Conservation (phyloP, 2,329 filamentous ascomycete species). For the Cordyceps tenuipes region DNA sequence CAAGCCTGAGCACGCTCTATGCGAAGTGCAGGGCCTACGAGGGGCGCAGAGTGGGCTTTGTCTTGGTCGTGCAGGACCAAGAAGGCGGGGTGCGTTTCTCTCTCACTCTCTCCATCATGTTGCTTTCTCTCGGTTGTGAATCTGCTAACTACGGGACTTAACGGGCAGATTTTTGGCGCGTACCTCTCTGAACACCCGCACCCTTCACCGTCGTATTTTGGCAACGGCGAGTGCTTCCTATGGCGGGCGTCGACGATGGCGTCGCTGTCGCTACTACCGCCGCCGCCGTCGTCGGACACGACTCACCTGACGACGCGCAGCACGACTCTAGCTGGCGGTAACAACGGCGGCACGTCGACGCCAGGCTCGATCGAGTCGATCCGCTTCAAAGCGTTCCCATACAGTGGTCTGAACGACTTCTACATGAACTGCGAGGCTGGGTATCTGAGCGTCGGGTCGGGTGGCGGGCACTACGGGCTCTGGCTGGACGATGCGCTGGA, state of each 20-base stretch:
- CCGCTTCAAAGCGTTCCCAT: slow-evolving; percentile 94
- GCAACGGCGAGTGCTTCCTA: slow-evolving; percentile 87
- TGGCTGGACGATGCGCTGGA: slow-evolving; percentile 87
- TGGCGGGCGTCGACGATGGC: slow-evolving; percentile 53
- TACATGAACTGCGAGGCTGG: slow-evolving; percentile 85
- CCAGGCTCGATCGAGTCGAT: slow-evolving; percentile 51
- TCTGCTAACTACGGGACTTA: neutral
- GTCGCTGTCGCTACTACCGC: slow-evolving; percentile 42
- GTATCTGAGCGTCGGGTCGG: slow-evolving; percentile 80
- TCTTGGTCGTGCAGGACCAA: slow-evolving; percentile 76
- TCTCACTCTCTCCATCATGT: neutral
- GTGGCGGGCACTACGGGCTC: slow-evolving; percentile 81
- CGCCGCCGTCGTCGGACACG: slow-evolving; percentile 44
- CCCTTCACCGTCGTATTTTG: slow-evolving; percentile 77
- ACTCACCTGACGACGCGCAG: slow-evolving; percentile 35
- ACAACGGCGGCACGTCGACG: slow-evolving; percentile 19
- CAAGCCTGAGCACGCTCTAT: slow-evolving; percentile 80
- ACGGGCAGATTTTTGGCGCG: slow-evolving; percentile 68
- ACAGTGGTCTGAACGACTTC: slow-evolving; percentile 93
- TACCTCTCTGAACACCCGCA: slow-evolving; percentile 87
- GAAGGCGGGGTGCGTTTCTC: slow-evolving; percentile 52
- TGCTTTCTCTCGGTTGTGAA: neutral
- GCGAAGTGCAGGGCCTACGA: slow-evolving; percentile 62
- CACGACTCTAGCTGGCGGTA: slow-evolving; percentile 24
- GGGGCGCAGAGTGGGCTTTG: slow-evolving; percentile 71